Base-by-base conservation (phyloP, 257 asterid genomes). In the Solanum rostratum region DNA sequence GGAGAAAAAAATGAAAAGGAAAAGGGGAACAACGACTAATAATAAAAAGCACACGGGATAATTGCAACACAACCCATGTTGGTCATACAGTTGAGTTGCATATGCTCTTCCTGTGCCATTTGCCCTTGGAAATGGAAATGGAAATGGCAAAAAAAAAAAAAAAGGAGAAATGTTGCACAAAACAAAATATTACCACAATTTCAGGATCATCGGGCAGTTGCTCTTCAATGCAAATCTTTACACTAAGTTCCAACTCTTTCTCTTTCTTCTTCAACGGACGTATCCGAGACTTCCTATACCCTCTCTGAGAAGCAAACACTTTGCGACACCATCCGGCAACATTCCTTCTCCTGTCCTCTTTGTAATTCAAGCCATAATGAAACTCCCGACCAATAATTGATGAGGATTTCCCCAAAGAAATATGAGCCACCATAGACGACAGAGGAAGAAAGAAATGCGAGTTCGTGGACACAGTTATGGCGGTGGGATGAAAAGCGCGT, bases 121-220 rank as follows among this genome's bases (percentile, higher is more conserved):
- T 73, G 57, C 14, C 46, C 54, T 46, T 71, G 33, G 12, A 41
- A 41, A 7, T 41, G 33, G 12, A 41, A 41, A 7, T 41, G 9
- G 45, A 57, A 27, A 41, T 11, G 22, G 27, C 50, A 10, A 39
- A 45, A 73, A 70, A 71, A 22, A 29, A 7, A 39, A 46, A n/a
- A n/a, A n/a, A n/a, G n/a, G n/a, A n/a, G n/a, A n/a, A n/a, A n/a
- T n/a, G 81, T 46, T 30, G 0, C 45, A 29, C 62, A 0, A 76
- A 49, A 49, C 27, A 49, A 76, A 69, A 49, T 46, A 59, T 20
- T 89, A 96, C 99, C 98, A 94, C 22, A 89, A 94, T 88, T 85
- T 97, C 99, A 88, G 97, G 90, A 91, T 97, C 99, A 85, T 95
- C 97, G 1, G 99, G 99, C 85, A 97, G 87, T 69, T 89, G 95